Evolutionary conservation across 169 alveolate genomes (phyloP).

Genomic region (Eimeria falciformis): DNA sequence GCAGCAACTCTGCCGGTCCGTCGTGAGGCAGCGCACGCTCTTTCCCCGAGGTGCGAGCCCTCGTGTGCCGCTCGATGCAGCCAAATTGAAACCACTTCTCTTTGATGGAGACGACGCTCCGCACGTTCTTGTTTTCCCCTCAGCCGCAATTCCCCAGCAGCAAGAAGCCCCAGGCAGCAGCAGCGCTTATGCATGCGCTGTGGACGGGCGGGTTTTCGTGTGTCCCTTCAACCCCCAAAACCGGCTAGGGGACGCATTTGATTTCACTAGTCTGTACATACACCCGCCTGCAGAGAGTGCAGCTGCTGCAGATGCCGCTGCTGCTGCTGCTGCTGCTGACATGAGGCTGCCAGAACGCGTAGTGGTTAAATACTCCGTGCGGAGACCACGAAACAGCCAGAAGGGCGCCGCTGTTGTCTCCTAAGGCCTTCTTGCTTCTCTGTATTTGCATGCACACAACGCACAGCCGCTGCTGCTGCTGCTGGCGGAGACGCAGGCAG

Average conservation of each 20-base stretch:
- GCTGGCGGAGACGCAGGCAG: too few species aligned
- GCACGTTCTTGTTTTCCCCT: conserved; percentile 65
- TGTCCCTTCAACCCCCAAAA: conserved; percentile 39
- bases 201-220: conserved; percentile 63
- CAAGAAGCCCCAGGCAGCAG: conserved; percentile 22
- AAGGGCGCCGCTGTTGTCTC: too few species aligned
- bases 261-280: conserved; percentile 31
- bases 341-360: too few species aligned
- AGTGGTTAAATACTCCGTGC: too few species aligned
- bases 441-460: too few species aligned
- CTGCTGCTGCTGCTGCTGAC: background rate
- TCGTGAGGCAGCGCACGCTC: conserved; percentile 68
- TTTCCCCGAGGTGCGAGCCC: conserved; percentile 74
- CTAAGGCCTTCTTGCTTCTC: too few species aligned
- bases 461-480: too few species aligned
- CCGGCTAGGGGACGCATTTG: background rate
- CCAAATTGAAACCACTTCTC: conserved; percentile 60
- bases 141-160: conserved; percentile 55
- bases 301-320: background rate
- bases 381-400: too few species aligned
- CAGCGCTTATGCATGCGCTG: conserved; percentile 62
- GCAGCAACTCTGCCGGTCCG: conserved; percentile 54
- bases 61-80: conserved; percentile 61
- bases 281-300: conserved; percentile 20
- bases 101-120: conserved; percentile 60